Evolutionary conservation across 2,329 filamentous ascomycete species (phyloP).

Genomic region (Colletotrichum horii): DNA sequence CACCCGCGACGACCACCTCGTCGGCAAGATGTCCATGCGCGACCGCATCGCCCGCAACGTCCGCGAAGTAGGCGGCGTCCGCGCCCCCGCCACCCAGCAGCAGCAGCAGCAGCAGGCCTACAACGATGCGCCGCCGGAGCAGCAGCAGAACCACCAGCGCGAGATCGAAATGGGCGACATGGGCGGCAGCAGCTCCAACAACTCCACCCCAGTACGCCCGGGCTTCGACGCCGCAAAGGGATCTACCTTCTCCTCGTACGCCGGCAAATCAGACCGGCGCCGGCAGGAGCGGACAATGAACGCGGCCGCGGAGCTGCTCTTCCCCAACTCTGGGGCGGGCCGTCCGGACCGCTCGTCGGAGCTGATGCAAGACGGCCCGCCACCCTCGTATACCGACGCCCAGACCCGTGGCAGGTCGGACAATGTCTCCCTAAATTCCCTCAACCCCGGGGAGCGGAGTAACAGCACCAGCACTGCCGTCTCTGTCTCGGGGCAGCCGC

Average conservation of each 20-base stretch:
- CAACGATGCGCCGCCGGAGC: constrained; percentile 39
- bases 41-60: constrained; percentile 62
- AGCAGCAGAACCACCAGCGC: constrained; percentile 32
- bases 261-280: constrained; percentile 49
- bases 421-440: not conserved
- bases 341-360: constrained; percentile 41
- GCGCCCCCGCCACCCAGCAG: constrained; percentile 47
- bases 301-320: constrained; percentile 50
- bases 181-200: constrained; percentile 19
- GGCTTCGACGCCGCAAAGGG: constrained; percentile 27
- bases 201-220: constrained; percentile 19
- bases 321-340: constrained; percentile 44
- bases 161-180: constrained; percentile 45
- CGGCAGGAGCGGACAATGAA: constrained; percentile 49
- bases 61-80: constrained; percentile 56
- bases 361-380: constrained; percentile 48
- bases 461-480: constrained; percentile 51
- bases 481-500: constrained; percentile 51
- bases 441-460: constrained; percentile 41
- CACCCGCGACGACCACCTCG: constrained; percentile 45
- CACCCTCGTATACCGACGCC: constrained; percentile 41
- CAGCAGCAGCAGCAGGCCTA: constrained; percentile 25
- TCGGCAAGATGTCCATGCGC: constrained; percentile 47
- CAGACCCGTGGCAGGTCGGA: not conserved
- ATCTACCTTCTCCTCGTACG: constrained; percentile 35